Evolutionary conservation across 2,329 filamentous ascomycete genomes (phyloP), one percentile per base, ranked within the genome.

Genomic region (Periconia sp.): DNA sequence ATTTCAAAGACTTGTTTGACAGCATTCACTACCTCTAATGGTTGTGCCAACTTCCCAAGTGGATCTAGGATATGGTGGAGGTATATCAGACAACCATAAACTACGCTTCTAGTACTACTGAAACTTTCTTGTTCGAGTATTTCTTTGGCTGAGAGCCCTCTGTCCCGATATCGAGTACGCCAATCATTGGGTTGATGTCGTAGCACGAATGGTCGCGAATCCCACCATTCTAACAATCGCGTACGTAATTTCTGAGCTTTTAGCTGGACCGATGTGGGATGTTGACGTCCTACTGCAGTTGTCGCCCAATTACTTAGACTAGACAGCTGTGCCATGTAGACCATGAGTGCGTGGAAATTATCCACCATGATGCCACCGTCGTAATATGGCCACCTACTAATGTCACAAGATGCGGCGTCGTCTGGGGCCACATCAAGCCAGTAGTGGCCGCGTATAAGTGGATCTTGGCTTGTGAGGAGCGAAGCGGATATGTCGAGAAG

Each of bases 41-140:
- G 18, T 10, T 24, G 18, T 6, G 18, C 12, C 6, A 24, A 7
- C 10, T 12, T 6, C 6, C 21, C 6, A 5, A n/a, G 16, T 15
- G 33, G 33, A 17, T 36, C 33, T 5, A 23, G 5, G 33, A 36
- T 36, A 21, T 36, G 33, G 33, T 36, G 33, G 6, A 36, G 33
- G 13, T 36, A 36, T 12, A 34, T 34, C 6, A 34, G 17, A 17
- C 31, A 34, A 8, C 31, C 31, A 17, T 34, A 17, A 9, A 34
- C 31, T 12, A 34, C 31, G 31, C 16, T 19, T 13, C 31, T 16
- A 8, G 31, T 34, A 13, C 31, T 34, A 10, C 16, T 19, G 19
- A 34, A 34, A 11, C 16, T 19, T 17, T 34, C 31, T 13, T 34
- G 13, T 13, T 34, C 31, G 10, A 34, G 13, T 15, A 18, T 34